Evolutionary conservation across 179 eudicot species (phyloP), one percentile per base, ranked within the genome.

Genomic region (Silene coronaria): DNA sequence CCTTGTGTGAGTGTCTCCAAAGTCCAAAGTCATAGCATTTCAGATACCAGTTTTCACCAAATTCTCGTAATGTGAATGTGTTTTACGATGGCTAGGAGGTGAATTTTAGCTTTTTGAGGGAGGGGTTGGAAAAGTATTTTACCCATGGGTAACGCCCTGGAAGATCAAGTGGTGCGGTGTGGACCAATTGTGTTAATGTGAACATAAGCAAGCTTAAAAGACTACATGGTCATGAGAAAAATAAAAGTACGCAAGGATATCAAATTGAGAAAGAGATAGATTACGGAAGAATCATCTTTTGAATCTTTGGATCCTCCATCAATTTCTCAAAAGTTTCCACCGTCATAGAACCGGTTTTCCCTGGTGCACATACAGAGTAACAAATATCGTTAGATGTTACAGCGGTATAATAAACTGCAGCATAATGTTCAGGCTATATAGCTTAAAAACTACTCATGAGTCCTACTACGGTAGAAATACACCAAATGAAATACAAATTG

Each of bases 241-340:
- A 38, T 17, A 81, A 77, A 14, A 65, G 22, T 32, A 70, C 21
- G 66, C 6, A 17, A 73, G 61, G 51, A 30, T 30, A 78, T 77
- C 11, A 74, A 11, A 70, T 70, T 14, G 70, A 38, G 5, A 65
- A 53, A 68, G 75, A 74, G 76, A 63, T 22, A 77, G 75, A 80
- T 87, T 91, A 95, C 99, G 97, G 97, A 72, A 82, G 89, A 79
- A 95, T 87, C 97, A 92, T 95, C 80, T 95, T 82, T 75, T 92
- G 97, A 61, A 95, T 88, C 30, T 87, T 84, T 58, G 99, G 99
- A 87, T 95, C 99, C 80, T 95, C 97, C 97, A 95, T 89, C 99
- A 92, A 87, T 87, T 90, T 95, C 89, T 95, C 99, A 86, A 95
- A 78, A 65, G 97, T 90, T 67, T 95, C 99, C 72, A 95, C 95